Evolutionary conservation across 768 basidiomycete species (phyloP).

Genomic region (Lactifluus rugatus): DNA sequence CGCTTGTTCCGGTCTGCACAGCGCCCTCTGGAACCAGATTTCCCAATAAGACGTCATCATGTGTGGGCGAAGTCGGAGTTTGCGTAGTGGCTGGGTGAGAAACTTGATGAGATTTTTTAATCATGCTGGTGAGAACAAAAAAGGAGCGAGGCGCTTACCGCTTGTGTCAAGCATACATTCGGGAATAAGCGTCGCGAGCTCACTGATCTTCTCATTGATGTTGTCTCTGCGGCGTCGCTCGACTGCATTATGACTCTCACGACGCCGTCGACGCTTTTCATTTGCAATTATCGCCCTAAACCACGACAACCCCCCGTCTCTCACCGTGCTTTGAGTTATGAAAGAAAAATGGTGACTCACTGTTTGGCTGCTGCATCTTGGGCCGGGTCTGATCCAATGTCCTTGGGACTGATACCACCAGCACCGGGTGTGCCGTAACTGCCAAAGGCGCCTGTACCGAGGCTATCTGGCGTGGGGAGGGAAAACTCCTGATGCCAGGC

Average conservation of each 20-base stretch:
- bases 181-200: constrained; percentile 81
- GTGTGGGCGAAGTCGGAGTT: constrained; percentile 19
- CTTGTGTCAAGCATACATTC: constrained; percentile 69
- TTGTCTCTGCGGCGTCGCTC: constrained; percentile 82
- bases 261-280: constrained; percentile 70
- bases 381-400: constrained; percentile 21
- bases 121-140: neutral
- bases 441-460: constrained; percentile 13
- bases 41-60: constrained; percentile 19
- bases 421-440: constrained; percentile 18
- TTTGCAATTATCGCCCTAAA: constrained; percentile 47
- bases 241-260: constrained; percentile 89
- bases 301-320: neutral
- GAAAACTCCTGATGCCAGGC: constrained; percentile 16
- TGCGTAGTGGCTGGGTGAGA: constrained; percentile 1
- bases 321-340: neutral
- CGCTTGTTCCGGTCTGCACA: constrained; percentile 9
- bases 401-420: constrained; percentile 29
- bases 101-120: neutral
- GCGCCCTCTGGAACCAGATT: constrained; percentile 15
- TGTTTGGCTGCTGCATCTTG: constrained; percentile 31
- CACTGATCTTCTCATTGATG: constrained; percentile 92
- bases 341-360: constrained; percentile 23
- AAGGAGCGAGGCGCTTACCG: constrained; percentile 24
- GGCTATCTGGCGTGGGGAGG: constrained; percentile 28